A percentile compares a stretch with the other conserved stretches of the same genome.
These are phyloP conservation scores for Suillus cothurnatus DNA, from an alignment of 768 basidiomycete genomes.

Conservation along the genomic window DNA sequence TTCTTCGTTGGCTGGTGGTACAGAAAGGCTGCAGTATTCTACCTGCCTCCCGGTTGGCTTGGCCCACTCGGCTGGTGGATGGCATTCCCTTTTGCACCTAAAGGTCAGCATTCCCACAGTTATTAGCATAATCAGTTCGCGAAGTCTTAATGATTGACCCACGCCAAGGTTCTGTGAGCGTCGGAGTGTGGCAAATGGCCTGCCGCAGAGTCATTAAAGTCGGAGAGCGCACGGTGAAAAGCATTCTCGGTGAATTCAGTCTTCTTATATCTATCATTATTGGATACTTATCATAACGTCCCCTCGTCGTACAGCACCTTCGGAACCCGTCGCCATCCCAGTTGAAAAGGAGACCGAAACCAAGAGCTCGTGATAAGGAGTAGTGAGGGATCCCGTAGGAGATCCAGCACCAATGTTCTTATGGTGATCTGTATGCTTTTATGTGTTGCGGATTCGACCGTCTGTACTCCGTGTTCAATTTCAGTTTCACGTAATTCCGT, in stretches of 20 bases:
- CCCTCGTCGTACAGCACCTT: constrained; percentile 14
- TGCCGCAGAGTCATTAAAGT: constrained; percentile 82
- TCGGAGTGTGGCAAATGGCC: constrained; percentile 94
- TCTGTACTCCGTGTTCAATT: constrained; percentile 7
- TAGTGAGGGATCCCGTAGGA: constrained; percentile 7
- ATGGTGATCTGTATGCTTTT: constrained; percentile 18
- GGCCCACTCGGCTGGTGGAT: constrained; percentile 89
- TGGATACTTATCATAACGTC: constrained; percentile 6
- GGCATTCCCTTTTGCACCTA: constrained; percentile 88
- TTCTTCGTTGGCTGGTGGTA: constrained; percentile 91
- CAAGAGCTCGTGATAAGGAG: constrained; percentile 22
- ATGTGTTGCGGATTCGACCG: constrained; percentile 2
- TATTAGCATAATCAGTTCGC: not conserved
- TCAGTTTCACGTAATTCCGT: constrained; percentile 12
- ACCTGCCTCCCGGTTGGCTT: constrained; percentile 88
- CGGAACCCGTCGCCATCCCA: constrained; percentile 24
- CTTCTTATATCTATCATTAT: constrained; percentile 12
- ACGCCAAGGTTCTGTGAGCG: constrained; percentile 80
- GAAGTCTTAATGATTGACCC: constrained; percentile 7
- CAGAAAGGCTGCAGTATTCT: constrained; percentile 89
- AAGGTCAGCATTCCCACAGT: constrained; percentile 50
- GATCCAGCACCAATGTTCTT: constrained; percentile 7
- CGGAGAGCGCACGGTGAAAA: constrained; percentile 73
- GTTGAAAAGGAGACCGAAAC: constrained; percentile 16
- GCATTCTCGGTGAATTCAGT: constrained; percentile 44